These are phyloP conservation scores for Pseudopithomyces maydicus DNA, from an alignment of 2,329 filamentous ascomycete genomes.

Conservation along the genomic window DNA sequence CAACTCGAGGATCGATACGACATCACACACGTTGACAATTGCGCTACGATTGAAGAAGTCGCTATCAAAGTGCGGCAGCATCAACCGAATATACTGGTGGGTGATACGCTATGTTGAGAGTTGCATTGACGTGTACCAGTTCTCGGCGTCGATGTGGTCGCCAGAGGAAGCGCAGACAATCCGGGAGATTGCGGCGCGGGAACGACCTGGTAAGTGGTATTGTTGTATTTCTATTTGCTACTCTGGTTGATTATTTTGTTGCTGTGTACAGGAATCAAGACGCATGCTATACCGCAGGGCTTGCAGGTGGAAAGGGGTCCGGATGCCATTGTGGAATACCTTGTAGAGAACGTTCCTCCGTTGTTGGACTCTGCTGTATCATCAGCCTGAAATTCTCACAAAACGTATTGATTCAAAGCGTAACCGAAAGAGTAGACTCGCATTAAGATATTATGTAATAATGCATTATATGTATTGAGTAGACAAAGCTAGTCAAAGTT, in stretches of 20 bases:
- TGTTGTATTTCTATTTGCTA: not conserved
- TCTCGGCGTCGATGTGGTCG: conserved; percentile 66
- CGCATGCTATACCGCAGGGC: conserved; percentile 59
- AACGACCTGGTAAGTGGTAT: conserved; percentile 41
- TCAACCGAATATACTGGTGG: conserved; percentile 61
- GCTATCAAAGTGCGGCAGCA: conserved; percentile 57
- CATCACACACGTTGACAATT: conserved; percentile 67
- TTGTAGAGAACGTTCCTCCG: conserved; percentile 50
- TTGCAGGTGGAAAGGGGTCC: conserved; percentile 60
- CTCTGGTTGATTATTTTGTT: not conserved
- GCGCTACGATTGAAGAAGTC: conserved; percentile 62
- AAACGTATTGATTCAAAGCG: no score
- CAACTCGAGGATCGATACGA: conserved; percentile 67
- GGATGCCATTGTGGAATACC: conserved; percentile 60
- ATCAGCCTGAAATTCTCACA: not conserved
- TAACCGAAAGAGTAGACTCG: no score
- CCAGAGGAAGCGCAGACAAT: conserved; percentile 55
- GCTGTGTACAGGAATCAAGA: conserved; percentile 47
- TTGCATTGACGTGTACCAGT: conserved; percentile 45
- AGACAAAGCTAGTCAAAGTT: not conserved
- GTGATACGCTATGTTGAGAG: conserved; percentile 11
- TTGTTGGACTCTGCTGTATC: conserved; percentile 23
- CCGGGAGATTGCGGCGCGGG: conserved; percentile 49
- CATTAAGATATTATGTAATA: not conserved
- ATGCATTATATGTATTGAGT: not conserved